phyloP scores from a whole-genome alignment of 1,139 yeast species.

The Nakaseomyces bracarensis region DNA sequence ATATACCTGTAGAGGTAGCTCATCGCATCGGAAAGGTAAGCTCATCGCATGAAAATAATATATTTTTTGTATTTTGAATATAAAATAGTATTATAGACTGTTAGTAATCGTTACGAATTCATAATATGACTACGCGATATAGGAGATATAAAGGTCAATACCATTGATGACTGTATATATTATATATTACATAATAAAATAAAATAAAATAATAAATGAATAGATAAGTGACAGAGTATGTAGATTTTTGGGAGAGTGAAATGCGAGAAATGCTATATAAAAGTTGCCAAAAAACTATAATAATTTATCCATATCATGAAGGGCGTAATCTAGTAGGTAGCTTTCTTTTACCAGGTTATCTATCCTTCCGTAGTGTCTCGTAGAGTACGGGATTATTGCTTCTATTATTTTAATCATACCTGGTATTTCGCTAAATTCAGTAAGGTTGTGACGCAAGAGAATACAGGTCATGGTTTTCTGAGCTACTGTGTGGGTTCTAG shows the following conservation, averaged over 20 bases:
- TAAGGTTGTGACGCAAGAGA: constrained; percentile 45
- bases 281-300: constrained; percentile 14
- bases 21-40: background rate
- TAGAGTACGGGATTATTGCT: constrained; percentile 72
- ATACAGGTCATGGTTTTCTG: constrained; percentile 67
- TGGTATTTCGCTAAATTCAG: constrained; percentile 52
- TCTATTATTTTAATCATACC: constrained; percentile 66
- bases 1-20: background rate
- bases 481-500: constrained; percentile 68
- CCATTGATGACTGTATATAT: too few relatives aligned
- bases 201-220: constrained; percentile 1
- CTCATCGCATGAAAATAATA: background rate
- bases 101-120: too few relatives aligned
- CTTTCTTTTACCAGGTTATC: constrained; percentile 81
- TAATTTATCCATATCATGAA: constrained; percentile 61
- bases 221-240: too few relatives aligned
- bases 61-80: too few relatives aligned
- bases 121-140: too few relatives aligned
- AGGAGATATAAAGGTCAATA: too few relatives aligned
- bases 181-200: constrained; percentile 2
- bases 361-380: constrained; percentile 69
- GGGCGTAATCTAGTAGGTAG: constrained; percentile 73
- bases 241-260: background rate
- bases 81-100: too few relatives aligned
- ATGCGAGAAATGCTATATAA: background rate